Base-by-base conservation (phyloP, 2,329 filamentous ascomycete genomes). In the Pseudogymnoascus sp. region DNA sequence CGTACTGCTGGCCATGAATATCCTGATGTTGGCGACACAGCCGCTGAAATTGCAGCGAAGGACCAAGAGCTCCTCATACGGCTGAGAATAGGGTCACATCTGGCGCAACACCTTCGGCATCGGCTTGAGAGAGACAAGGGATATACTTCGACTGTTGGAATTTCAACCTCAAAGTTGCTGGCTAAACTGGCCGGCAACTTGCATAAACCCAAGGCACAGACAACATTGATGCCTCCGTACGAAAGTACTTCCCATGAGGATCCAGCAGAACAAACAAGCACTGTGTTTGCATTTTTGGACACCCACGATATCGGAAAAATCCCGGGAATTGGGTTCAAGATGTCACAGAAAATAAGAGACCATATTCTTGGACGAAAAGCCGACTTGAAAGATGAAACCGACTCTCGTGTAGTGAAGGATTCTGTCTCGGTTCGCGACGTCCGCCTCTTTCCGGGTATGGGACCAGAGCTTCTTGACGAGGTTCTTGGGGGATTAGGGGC, bases 191-290 rank as follows among this genome's bases (percentile, higher is more conserved):
- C 86, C 8, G 93, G 93, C 11, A 89, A 86, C 73, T 79, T 88
- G 64, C 86, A 97, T 73, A 97, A 97, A 76, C 93, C 93, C 0
- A 87, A 87, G 64, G 88, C 85, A 66, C 95, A 97, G 75, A 97
- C 93, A 0, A 91, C 90, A 0, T 78, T 97, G 6, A 76, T 96
- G 47, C 86, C 89, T 4, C 84, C 88, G 1, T 83, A 84, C 62
- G 77, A 62, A 47, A 60, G 45, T 14, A 31, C 37, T 3, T 62
- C 62, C 7, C 51, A 79, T 2, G 69, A 76, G 12, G 74, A 18
- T 34, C 37, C 16, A 2, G 26, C 31, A 29, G 31, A 45, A 34
- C 26, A 18, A 31, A 57, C 29, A 18, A 57, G 51, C 21, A 57
- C 60, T 1, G 5, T 26, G 36, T 40, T 37, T 42, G 45, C 21